phyloP scores from a whole-genome alignment of 2,329 filamentous ascomycete species.

The Scedosporium dehoogii region DNA sequence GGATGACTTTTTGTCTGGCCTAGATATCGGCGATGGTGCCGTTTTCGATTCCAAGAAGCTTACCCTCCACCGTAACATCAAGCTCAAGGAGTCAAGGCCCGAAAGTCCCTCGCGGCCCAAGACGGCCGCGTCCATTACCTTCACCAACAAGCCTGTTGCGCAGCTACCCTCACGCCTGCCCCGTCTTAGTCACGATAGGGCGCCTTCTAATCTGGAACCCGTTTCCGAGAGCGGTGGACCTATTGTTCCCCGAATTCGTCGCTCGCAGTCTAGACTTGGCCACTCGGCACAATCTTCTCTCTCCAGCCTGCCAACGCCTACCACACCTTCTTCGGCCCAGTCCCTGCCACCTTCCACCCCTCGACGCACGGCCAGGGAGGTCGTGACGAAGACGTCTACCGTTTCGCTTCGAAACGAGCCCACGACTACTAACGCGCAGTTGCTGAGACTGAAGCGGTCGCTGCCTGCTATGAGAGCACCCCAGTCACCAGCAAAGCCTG shows the following conservation, averaged over 20 bases:
- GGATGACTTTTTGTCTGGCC: slow-evolving; percentile 76
- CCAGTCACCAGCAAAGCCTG: slow-evolving; percentile 41
- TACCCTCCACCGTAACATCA: slow-evolving; percentile 83
- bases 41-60: slow-evolving; percentile 72
- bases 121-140: slow-evolving; percentile 77
- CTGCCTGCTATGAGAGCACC: slow-evolving; percentile 47
- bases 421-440: slow-evolving; percentile 56
- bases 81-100: slow-evolving; percentile 64
- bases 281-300: slow-evolving; percentile 62
- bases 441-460: slow-evolving; percentile 56
- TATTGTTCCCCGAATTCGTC: slow-evolving; percentile 42
- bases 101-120: slow-evolving; percentile 62
- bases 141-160: slow-evolving; percentile 65
- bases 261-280: slow-evolving; percentile 57
- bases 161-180: slow-evolving; percentile 59
- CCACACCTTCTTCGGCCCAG: slow-evolving; percentile 44
- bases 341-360: slow-evolving; percentile 49
- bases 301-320: slow-evolving; percentile 51
- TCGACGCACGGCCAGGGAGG: slow-evolving; percentile 41
- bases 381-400: slow-evolving; percentile 44
- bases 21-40: slow-evolving; percentile 79
- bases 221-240: slow-evolving; percentile 83
- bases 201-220: slow-evolving; percentile 73
- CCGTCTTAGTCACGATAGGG: slow-evolving; percentile 62
- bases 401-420: slow-evolving; percentile 47